Evolutionary conservation across 352 stramenopile species (phyloP), one percentile per base, ranked within the genome.

Genomic region (Phytophthora ramorum): DNA sequence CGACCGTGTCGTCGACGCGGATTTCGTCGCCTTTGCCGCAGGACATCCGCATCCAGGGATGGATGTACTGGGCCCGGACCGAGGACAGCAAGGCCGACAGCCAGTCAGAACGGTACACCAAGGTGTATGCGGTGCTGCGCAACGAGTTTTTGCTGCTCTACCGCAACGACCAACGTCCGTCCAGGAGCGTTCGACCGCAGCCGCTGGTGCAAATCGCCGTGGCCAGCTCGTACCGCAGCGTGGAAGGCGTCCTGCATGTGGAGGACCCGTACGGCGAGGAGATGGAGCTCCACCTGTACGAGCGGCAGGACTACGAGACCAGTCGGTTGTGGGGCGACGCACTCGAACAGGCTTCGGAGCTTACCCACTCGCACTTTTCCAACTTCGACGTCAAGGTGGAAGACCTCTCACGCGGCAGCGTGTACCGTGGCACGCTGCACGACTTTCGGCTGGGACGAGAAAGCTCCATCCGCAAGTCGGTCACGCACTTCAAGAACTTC

Each of bases 251-350:
- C 5, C 69, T 92, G 41, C 72, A 77, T 12, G 70, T 89, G 37
- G 71, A 82, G 30, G 84, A 84, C 24, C 76, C 82, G n/a, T 85
- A 81, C 67, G 78, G 79, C 28, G 81, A 91, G 58, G 71, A 73
- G n/a, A 91, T 92, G 84, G 84, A 92, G 55, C 68, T 92, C 26
- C 79, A 87, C 63, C 53, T 89, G 44, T 92, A 92, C 73, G 78
- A 90, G 30, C 80, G 82, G 14, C 38, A 75, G 6, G 75, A 93
- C 59, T 54, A 58, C 7, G 44, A 58, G 7, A 55, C 44, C 3
- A 47, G 63, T 19, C 32, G 58, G 19, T 51, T 58, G 12, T 93
- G 85, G 85, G 61, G 73, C 28, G 51, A 81, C 3, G 76, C 79
- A 9, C 67, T 93, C 2, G 80, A 90, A 53, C 76, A 87, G 20